phyloP scores from a whole-genome alignment of 106 monocot genomes.

The Triglochin maritima region DNA sequence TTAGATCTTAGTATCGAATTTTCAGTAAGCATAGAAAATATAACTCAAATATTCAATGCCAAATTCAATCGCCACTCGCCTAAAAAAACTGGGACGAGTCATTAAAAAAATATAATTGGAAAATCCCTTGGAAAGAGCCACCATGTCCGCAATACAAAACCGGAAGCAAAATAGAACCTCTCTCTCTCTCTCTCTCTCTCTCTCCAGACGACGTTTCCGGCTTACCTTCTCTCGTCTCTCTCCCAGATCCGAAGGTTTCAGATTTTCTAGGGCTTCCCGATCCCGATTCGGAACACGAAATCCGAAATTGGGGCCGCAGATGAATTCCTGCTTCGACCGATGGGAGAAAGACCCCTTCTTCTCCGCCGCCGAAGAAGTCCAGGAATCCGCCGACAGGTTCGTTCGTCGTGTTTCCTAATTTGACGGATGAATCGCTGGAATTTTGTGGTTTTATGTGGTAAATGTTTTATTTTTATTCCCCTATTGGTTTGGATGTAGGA shows the following conservation, averaged over 20 bases:
- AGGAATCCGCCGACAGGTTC: constrained; percentile 29
- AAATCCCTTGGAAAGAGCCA: not conserved
- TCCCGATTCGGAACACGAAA: no score
- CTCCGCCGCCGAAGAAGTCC: constrained; percentile 24
- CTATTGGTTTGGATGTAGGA: constrained; percentile 4
- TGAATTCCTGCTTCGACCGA: constrained; percentile 17
- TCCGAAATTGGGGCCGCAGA: not conserved
- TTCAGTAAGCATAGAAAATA: no score
- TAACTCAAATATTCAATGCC: no score
- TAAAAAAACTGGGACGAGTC: no score
- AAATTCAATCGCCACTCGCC: no score
- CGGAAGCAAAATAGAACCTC: not conserved
- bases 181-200: not conserved
- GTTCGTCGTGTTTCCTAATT: not conserved
- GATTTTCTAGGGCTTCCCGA: no score
- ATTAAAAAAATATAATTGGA: no score
- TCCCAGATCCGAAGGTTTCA: no score
- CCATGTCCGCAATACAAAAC: not conserved
- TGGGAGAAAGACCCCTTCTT: constrained; percentile 36
- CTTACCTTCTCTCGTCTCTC: not conserved
- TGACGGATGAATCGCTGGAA: not conserved
- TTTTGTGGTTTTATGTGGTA: not conserved
- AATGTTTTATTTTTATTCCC: not conserved
- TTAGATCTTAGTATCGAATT: no score
- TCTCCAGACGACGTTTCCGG: not conserved